Evolutionary conservation across 2,329 filamentous ascomycete genomes (phyloP).

Genomic region (Allantophomopsis lycopodina): DNA sequence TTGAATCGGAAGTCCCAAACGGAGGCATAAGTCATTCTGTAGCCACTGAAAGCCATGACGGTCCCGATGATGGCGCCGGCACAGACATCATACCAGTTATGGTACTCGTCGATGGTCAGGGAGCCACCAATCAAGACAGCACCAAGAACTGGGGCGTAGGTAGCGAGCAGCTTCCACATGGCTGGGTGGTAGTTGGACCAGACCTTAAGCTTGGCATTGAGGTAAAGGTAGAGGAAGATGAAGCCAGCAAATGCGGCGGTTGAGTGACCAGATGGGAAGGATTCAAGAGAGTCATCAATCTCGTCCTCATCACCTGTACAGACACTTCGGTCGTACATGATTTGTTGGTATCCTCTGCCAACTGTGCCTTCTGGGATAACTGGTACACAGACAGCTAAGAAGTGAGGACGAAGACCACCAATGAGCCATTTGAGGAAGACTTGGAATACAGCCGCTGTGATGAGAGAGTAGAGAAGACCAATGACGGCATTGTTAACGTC

Average conservation of each 20-base stretch:
- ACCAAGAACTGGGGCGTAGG: slow-evolving; percentile 53
- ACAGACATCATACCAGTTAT: slow-evolving; percentile 65
- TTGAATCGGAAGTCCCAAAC: slow-evolving; percentile 57
- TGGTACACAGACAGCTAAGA: slow-evolving; percentile 57
- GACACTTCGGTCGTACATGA: slow-evolving; percentile 58
- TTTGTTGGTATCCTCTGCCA: slow-evolving; percentile 37
- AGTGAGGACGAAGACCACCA: slow-evolving; percentile 59
- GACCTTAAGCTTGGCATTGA: slow-evolving; percentile 69
- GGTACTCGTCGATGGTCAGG: slow-evolving; percentile 58
- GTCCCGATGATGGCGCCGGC: slow-evolving; percentile 53
- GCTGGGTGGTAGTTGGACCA: slow-evolving; percentile 59
- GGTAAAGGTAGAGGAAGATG: slow-evolving; percentile 56
- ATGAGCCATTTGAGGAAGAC: slow-evolving; percentile 67
- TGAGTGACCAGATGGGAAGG: slow-evolving; percentile 61
- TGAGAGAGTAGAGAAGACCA: slow-evolving; percentile 56
- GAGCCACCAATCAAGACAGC: slow-evolving; percentile 55
- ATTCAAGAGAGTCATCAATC: slow-evolving; percentile 58
- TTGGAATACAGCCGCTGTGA: slow-evolving; percentile 61
- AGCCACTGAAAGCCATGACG: slow-evolving; percentile 48
- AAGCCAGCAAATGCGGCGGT: slow-evolving; percentile 63
- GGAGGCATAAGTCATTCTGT: slow-evolving; percentile 53
- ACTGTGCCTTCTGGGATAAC: slow-evolving; percentile 26
- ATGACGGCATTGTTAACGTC: slow-evolving; percentile 58
- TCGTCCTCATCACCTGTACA: slow-evolving; percentile 52
- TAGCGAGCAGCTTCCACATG: slow-evolving; percentile 58